Base-by-base conservation (phyloP, 1,284 basidiomycete species). In the Ganoderma sinense region DNA sequence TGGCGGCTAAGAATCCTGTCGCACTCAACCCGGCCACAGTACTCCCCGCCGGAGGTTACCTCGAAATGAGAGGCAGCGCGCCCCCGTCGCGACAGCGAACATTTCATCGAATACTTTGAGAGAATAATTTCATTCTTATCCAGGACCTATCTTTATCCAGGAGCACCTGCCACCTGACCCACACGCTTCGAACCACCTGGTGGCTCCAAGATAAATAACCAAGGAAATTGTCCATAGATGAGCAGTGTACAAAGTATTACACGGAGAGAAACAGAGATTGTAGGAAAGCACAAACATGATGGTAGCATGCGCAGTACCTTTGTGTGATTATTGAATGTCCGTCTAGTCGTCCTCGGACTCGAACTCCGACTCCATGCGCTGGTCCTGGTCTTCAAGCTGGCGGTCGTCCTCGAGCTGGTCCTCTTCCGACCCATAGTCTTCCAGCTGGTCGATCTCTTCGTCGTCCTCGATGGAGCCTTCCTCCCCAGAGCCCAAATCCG, bases 341-440 rank as follows among this genome's bases (percentile, higher is more conserved):
- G n/a, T 55, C 60, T 58, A 68, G 48, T 68, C 67, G 29, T 69
- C 68, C 68, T 65, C 68, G 26, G 63, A 69, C 39, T 69, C 68
- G 60, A 55, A 65, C 41, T 69, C 68, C 29, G 60, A 62, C 56
- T 69, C 68, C 45, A 60, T 53, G 33, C 45, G 56, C 20, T 65
- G 64, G 51, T 65, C 59, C 23, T 26, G n/a, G 41, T 31, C 31
- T 7, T 8, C 56, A 7, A 31, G 63, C 10, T 56, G 43, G 20
- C 10, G 62, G 23, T 68, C 67, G 1, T 65, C 67, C 18, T 65
- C 68, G 14, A 65, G 51, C 53, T 65, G 59, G 40, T 69, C 68
- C 26, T 69, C 68, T 31, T 69, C 68, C 2, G 61, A 40, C 40
- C 65, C 64, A 18, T 66, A 64, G 41, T 63, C 64, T 36, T 69